Evolutionary conservation across 2,329 filamentous ascomycete genomes (phyloP), one percentile per base, ranked within the genome.

Genomic region (Zalaria obscura): DNA sequence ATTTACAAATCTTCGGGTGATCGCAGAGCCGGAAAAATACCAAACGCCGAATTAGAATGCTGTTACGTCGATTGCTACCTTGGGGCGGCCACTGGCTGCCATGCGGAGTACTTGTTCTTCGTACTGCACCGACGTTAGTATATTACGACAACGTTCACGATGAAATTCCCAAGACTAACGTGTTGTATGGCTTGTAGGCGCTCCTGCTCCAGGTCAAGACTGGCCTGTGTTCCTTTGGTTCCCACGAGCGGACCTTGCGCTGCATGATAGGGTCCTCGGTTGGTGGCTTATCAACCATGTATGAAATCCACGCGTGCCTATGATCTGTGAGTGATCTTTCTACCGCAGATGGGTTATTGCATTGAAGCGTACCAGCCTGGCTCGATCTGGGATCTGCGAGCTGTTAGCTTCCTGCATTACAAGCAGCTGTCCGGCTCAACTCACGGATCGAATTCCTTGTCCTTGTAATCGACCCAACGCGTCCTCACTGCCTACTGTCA

Each of bases 401-500:
- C 55, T 47, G 52, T 75, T 63, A 66, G 62, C 47, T 39, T 39
- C n/a, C 18, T 32, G 5, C 11, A 31, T 32, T 28, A 34, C 31
- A 10, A 4, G 29, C 26, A 28, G 8, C n/a, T 5, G 18, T 6
- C 32, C 4, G 29, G 42, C 32, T 36, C 33, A 29, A 59, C 76
- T 53, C 70, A 83, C 75, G 83, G 70, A 55, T 91, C 83, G 59
- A 73, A 83, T 63, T 96, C 86, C 55, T 84, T 72, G 63, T 83
- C 74, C 68, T 86, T 89, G 73, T 93, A 98, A 65, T 96, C 88
- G 49, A 98, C 84, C 91, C 93, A 98, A 72, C 88, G 78, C 53
- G 87, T 95, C 57, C 89, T 83, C 55, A 95, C 87, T 91, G 54
- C 41, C 18, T 18, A 32, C 38, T 38, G 27, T 36, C 38, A 35